Evolutionary conservation across 768 basidiomycete genomes (phyloP), one percentile per base, ranked within the genome.

Genomic region (Suillus clintonianus): DNA sequence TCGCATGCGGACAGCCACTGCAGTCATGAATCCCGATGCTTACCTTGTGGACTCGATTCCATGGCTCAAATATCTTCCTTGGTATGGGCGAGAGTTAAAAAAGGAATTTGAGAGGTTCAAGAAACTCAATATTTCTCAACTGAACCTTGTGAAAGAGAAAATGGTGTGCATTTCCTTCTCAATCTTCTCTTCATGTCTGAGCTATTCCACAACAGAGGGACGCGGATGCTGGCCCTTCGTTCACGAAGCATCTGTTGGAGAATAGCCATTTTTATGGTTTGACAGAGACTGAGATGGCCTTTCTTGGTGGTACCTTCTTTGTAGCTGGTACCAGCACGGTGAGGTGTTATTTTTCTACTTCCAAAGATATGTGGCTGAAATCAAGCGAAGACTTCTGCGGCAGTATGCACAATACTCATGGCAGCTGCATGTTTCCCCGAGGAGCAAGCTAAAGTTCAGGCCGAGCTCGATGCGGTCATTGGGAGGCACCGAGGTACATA

Each of bases 1-100:
- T n/a, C 41, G 41, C 22, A 43, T 47, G 5, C 22, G n/a, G 11
- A 47, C 24, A 22, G 13, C 45, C 13, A 22, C 34, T 32, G 59
- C 10, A 15, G 79, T 77, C 7, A 73, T 85, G 50, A 76, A 83
- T 0, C 84, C 84, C 0, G 85, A 84, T 5, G 66, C 81, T 10
- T 85, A 82, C 80, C 76, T 77, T 62, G 84, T 86, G 6, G 85
- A 86, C 65, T 66, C 75, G 6, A 83, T 77, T 64, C 83, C 85
- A 2, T 72, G 82, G 51, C 71, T 86, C 17, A 72, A 74, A 77
- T 81, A 64, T 9, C 76, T 64, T 13, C 64, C 64, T 14, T 41
- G 59, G 22, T 62, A 53, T 51, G 42, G 24, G 5, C 36, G 62
- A 1, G 83, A 84, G 10, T 37, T 37, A 37, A 37, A 1, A 11